Conservation (phyloP, 2,329 filamentous ascomycete species). For the Nigrospora oryzae region DNA sequence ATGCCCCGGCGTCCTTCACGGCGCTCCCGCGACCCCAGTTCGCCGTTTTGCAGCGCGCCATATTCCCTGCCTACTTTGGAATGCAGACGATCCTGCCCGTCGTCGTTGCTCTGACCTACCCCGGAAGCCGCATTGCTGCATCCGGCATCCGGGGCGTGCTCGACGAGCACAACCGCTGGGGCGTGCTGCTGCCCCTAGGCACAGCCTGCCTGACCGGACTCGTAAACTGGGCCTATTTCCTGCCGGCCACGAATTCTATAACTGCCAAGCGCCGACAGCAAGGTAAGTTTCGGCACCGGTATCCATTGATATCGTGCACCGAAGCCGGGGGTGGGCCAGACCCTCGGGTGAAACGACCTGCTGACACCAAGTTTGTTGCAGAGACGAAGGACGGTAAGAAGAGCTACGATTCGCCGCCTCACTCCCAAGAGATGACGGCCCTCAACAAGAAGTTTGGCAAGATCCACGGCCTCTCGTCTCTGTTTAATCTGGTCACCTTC, state of each 20-base stretch:
- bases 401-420: conserved; percentile 68
- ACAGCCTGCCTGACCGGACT: conserved; percentile 64
- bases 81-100: conserved; percentile 71
- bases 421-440: conserved; percentile 74
- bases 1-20: conserved; percentile 67
- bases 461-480: conserved; percentile 72
- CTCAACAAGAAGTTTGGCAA: conserved; percentile 73
- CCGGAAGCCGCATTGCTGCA: conserved; percentile 45
- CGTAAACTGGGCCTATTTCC: conserved; percentile 61
- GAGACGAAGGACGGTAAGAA: conserved; percentile 87
- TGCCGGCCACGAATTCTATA: conserved; percentile 65
- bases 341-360: too few relatives aligned
- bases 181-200: conserved; percentile 59
- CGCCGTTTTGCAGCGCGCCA: conserved; percentile 65
- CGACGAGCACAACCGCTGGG: conserved; percentile 50
- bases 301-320: too few relatives aligned
- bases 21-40: conserved; percentile 74
- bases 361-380: conserved; percentile 15
- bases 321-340: too few relatives aligned
- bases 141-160: conserved; percentile 47
- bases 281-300: conserved; percentile 42
- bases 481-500: conserved; percentile 68
- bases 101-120: conserved; percentile 71
- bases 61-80: conserved; percentile 85
- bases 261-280: conserved; percentile 74